Percentiles rank a stretch among this genome's conserved stretches.
Evolutionary conservation across 2,329 filamentous ascomycete genomes (phyloP).

Genomic region (Mycogone perniciosa): DNA sequence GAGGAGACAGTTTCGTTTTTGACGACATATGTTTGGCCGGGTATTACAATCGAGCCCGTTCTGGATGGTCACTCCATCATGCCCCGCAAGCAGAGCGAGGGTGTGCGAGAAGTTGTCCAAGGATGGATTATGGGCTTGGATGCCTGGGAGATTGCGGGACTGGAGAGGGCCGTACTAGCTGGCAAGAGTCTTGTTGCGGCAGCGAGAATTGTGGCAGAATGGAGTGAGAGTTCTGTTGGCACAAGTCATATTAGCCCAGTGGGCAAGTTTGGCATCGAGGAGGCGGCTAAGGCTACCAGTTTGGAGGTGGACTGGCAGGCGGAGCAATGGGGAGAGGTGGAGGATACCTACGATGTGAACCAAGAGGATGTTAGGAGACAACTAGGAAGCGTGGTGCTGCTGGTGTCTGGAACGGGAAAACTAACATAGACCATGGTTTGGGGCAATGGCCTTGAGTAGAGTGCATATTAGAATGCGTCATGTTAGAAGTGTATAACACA

Average conservation of each 20-base stretch:
- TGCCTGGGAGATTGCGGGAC: slow-evolving; percentile 74
- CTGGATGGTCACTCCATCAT: slow-evolving; percentile 73
- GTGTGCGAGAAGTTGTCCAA: slow-evolving; percentile 69
- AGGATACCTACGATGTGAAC: slow-evolving; percentile 96
- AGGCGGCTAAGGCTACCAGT: slow-evolving; percentile 71
- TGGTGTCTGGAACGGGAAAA: slow-evolving; percentile 59
- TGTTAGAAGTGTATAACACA: neutral
- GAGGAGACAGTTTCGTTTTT: slow-evolving; percentile 67
- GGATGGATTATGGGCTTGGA: slow-evolving; percentile 70
- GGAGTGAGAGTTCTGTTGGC: slow-evolving; percentile 67
- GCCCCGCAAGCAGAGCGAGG: slow-evolving; percentile 64
- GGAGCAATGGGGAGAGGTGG: slow-evolving; percentile 88
- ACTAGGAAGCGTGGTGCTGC: slow-evolving; percentile 75
- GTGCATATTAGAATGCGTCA: neutral
- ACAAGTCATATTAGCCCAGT: slow-evolving; percentile 33
- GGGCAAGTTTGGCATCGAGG: slow-evolving; percentile 66
- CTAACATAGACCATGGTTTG: neutral
- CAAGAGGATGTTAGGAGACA: slow-evolving; percentile 84
- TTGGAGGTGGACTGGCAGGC: slow-evolving; percentile 90
- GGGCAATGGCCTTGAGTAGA: neutral
- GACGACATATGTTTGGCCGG: slow-evolving; percentile 72
- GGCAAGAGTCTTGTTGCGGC: slow-evolving; percentile 81
- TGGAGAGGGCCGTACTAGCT: slow-evolving; percentile 78
- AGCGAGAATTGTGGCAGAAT: slow-evolving; percentile 72
- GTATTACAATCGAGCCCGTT: slow-evolving; percentile 70